Evolutionary conservation across 2,329 filamentous ascomycete genomes (phyloP).

Genomic region (Trichoderma arundinaceum): DNA sequence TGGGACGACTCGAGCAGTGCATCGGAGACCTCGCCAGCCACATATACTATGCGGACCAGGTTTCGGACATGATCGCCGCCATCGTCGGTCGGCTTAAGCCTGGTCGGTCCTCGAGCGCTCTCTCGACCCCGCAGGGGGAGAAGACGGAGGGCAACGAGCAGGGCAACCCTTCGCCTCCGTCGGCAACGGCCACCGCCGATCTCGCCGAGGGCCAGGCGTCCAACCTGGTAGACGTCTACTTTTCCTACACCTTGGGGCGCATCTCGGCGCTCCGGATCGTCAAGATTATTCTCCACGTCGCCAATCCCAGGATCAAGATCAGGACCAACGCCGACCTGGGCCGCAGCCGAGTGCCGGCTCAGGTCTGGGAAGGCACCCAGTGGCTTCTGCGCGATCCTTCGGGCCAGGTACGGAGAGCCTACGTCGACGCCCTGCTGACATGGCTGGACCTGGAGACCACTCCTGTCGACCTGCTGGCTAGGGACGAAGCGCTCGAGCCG

Average conservation of each 20-base stretch:
- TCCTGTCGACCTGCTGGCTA: constrained; percentile 65
- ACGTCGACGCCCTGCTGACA: constrained; percentile 79
- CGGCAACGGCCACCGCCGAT: constrained; percentile 46
- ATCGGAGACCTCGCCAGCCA: constrained; percentile 93
- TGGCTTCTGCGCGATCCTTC: constrained; percentile 86
- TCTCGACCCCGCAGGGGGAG: constrained; percentile 53
- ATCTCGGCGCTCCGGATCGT: constrained; percentile 75
- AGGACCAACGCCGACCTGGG: constrained; percentile 67
- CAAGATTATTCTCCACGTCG: constrained; percentile 80
- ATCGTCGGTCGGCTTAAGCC: constrained; percentile 82
- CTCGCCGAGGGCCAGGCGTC: constrained; percentile 52
- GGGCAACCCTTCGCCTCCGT: constrained; percentile 40
- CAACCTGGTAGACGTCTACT: constrained; percentile 55
- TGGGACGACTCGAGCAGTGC: constrained; percentile 76
- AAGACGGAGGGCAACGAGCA: constrained; percentile 51
- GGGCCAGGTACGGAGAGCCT: constrained; percentile 79
- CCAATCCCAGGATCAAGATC: constrained; percentile 69
- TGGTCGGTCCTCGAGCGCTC: constrained; percentile 50
- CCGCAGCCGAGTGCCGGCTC: constrained; percentile 75
- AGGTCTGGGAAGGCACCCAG: constrained; percentile 95
- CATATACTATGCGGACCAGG: constrained; percentile 95
- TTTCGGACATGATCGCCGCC: constrained; percentile 88
- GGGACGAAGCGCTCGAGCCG: constrained; percentile 58
- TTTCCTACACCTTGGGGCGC: constrained; percentile 61
- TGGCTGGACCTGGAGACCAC: constrained; percentile 87